Evolutionary conservation across 192 early-diverging fungal genomes (phyloP).

Genomic region (Coemansia asiatica): DNA sequence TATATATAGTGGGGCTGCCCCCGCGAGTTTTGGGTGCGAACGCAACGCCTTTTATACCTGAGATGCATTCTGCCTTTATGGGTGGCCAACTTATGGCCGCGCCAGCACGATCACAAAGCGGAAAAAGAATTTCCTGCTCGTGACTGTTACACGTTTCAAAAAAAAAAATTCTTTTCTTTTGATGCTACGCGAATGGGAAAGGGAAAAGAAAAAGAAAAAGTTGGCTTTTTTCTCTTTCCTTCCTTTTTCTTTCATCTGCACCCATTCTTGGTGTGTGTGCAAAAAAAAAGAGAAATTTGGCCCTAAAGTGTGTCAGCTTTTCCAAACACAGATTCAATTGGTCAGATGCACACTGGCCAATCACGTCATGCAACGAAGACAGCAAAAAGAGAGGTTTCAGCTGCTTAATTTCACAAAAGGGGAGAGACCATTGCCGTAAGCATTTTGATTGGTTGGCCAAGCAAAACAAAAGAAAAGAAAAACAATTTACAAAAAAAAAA

Average conservation of each 20-base stretch:
- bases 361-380: neutral
- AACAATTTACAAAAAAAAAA: neutral
- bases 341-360: neutral
- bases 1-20: slow-evolving; percentile 3
- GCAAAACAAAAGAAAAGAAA: slow-evolving; percentile 7
- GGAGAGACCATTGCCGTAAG: neutral
- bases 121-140: slow-evolving; percentile 1
- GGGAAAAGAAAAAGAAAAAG: slow-evolving; percentile 4
- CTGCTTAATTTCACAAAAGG: neutral
- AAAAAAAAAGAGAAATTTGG: neutral
- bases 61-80: slow-evolving; percentile 4
- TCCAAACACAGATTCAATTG: neutral
- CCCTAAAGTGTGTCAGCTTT: neutral
- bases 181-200: neutral
- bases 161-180: slow-evolving; percentile 1
- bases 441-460: neutral
- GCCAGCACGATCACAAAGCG: neutral
- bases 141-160: slow-evolving; percentile 13
- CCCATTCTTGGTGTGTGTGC: neutral
- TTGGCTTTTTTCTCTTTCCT: neutral
- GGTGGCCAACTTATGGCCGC: slow-evolving; percentile 10
- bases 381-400: neutral
- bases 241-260: neutral
- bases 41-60: slow-evolving; percentile 7
- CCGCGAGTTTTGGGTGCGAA: neutral